Evolutionary conservation across 1,139 yeast genomes (phyloP).

Genomic region (Eremothecium gossypii): DNA sequence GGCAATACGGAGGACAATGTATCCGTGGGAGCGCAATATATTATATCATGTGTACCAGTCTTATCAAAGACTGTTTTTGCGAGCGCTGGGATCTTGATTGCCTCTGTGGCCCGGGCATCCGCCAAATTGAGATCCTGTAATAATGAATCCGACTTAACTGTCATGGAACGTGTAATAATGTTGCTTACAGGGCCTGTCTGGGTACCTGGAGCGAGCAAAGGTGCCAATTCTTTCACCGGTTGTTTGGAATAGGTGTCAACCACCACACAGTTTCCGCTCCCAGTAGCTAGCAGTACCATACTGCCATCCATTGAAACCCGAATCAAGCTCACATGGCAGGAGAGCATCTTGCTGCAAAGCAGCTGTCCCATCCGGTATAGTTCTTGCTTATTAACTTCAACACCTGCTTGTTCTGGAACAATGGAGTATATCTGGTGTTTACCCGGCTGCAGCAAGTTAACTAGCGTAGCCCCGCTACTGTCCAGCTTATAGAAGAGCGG

Average conservation of each 20-base stretch:
- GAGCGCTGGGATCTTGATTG: conserved; percentile 40
- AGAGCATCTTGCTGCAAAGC: conserved; percentile 15
- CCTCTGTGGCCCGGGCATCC: conserved; percentile 11
- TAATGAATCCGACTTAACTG: conserved; percentile 37
- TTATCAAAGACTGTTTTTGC: conserved; percentile 45
- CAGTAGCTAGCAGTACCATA: conserved; percentile 63
- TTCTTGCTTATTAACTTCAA: conserved; percentile 10
- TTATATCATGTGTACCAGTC: conserved; percentile 44
- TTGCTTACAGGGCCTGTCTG: conserved; percentile 30
- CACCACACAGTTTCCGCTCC: conserved; percentile 54
- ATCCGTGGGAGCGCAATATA: conserved; percentile 18
- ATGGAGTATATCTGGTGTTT: conserved; percentile 20
- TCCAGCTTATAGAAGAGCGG: conserved; percentile 19
- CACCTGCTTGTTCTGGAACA: conserved; percentile 12
- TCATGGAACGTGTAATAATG: conserved; percentile 25
- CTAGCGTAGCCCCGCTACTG: conserved; percentile 12
- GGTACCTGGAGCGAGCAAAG: conserved; percentile 32
- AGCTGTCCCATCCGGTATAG: conserved; percentile 25
- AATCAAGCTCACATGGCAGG: conserved; percentile 41
- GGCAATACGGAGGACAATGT: too few species aligned
- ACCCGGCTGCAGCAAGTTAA: conserved; percentile 20
- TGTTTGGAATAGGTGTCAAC: conserved; percentile 75
- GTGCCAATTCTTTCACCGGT: conserved; percentile 55
- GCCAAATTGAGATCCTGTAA: conserved; percentile 40
- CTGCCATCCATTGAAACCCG: conserved; percentile 71